Evolutionary conservation across 441 rosid genomes (phyloP).

Genomic region (Geranium incanum): DNA sequence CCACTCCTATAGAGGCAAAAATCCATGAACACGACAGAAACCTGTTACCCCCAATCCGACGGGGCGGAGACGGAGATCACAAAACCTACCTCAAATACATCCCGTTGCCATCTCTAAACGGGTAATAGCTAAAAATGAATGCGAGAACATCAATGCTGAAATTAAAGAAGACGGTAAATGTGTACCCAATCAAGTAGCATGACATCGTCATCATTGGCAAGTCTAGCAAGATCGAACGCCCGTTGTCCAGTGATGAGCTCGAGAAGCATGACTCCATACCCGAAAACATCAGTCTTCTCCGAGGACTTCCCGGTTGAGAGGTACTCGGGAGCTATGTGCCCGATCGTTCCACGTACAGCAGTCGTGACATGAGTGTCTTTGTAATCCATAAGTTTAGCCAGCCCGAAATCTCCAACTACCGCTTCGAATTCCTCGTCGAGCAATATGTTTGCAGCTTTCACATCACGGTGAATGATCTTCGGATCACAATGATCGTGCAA

Average conservation of each 20-base stretch:
- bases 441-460: conserved; percentile 16
- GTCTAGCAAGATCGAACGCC: conserved; percentile 18
- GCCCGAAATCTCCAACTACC: conserved; percentile 15
- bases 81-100: no score
- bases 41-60: no score
- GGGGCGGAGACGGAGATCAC: no score
- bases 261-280: conserved; percentile 17
- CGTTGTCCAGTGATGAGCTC: conserved; percentile 18
- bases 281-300: conserved; percentile 15
- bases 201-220: conserved; percentile 19
- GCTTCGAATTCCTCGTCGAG: conserved; percentile 15
- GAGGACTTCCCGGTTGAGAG: conserved; percentile 14
- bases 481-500: conserved; percentile 17
- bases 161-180: no score
- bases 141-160: no score
- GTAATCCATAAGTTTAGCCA: conserved; percentile 17
- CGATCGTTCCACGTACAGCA: conserved; percentile 16
- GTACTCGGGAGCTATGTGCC: conserved; percentile 17
- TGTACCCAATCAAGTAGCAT: conserved; percentile 20
- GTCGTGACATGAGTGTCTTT: conserved; percentile 17
- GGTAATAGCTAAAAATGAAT: no score
- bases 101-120: no score
- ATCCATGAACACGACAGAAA: no score
- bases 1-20: no score
- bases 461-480: conserved; percentile 17